Conservation (phyloP, 805 yeast species). For the Zygosaccharomyces gambellarensis region DNA sequence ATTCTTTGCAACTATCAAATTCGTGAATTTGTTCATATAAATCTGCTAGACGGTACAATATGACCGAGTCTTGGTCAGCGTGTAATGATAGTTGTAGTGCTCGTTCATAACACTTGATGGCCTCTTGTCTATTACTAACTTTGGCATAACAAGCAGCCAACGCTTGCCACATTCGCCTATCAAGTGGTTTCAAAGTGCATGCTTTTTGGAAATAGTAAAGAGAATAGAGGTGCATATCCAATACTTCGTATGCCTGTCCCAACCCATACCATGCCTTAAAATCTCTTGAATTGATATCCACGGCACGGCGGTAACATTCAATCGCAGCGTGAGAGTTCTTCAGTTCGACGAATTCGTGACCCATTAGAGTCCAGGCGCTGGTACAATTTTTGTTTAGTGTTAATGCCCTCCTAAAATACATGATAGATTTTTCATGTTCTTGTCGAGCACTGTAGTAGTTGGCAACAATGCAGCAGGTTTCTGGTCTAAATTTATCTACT, state of each 20-base stretch:
- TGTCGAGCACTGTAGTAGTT: conserved; percentile 87
- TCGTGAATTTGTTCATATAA: conserved; percentile 58
- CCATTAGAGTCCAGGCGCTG: conserved; percentile 97
- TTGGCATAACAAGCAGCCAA: conserved; percentile 85
- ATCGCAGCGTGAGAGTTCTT: conserved; percentile 97
- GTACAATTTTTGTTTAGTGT: conserved; percentile 73
- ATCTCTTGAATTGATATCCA: conserved; percentile 82
- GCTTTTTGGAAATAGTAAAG: conserved; percentile 90
- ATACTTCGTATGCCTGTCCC: conserved; percentile 96
- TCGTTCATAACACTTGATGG: conserved; percentile 75
- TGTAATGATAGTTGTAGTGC: conserved; percentile 55
- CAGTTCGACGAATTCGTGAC: conserved; percentile 95
- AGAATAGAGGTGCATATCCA: conserved; percentile 92
- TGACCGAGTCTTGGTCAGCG: conserved; percentile 49
- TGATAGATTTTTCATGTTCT: conserved; percentile 92
- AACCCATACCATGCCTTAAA: conserved; percentile 98
- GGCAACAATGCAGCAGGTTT: conserved; percentile 90
- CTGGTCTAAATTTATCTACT: conserved; percentile 84
- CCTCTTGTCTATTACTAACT: conserved; percentile 61
- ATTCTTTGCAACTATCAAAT: conserved; percentile 47
- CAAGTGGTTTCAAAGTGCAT: conserved; percentile 79
- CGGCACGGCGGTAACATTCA: conserved; percentile 89
- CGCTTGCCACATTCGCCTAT: conserved; percentile 95
- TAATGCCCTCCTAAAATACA: conserved; percentile 86
- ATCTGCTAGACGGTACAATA: conserved; percentile 59